These are phyloP conservation scores for Ustulina deusta DNA, from an alignment of 2,329 filamentous ascomycete genomes.

Conservation along the genomic window DNA sequence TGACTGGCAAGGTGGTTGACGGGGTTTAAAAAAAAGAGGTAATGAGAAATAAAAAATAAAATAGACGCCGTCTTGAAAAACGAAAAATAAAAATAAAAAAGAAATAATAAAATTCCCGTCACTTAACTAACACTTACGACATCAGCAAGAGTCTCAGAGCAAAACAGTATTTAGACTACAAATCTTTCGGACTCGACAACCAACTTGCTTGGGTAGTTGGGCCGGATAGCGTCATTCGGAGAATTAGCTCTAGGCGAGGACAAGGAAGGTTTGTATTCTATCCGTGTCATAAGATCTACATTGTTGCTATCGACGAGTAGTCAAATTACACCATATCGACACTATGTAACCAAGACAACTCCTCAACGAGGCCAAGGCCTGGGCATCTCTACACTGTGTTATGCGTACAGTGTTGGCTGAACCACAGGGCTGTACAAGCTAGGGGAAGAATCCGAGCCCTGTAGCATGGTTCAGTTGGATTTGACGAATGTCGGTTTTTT, in stretches of 20 bases:
- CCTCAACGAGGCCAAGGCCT: neutral
- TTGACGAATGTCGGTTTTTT: constrained; percentile 13
- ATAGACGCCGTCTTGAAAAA: neutral
- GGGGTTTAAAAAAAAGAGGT: neutral
- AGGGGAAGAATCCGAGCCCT: constrained; percentile 40
- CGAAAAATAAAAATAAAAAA: neutral
- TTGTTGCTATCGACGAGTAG: neutral
- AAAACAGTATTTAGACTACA: constrained; percentile 2
- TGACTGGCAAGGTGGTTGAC: constrained; percentile 4
- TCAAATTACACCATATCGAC: neutral
- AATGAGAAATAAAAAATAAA: neutral
- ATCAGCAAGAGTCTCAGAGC: no score
- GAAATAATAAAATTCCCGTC: neutral
- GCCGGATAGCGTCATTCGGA: neutral
- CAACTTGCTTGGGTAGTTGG: constrained; percentile 11
- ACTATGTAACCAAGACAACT: neutral
- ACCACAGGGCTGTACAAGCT: constrained; percentile 22
- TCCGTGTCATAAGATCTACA: neutral
- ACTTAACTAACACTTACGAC: neutral
- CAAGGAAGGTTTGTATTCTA: neutral
- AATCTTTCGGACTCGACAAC: constrained; percentile 2
- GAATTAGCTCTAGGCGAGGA: neutral
- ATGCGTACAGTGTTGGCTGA: constrained; percentile 30
- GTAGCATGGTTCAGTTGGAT: constrained; percentile 23
- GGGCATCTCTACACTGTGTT: constrained; percentile 21